A percentile compares a stretch with the other conserved stretches of the same genome.
These are phyloP conservation scores for Cyberlindnera nakhonratchasimensis DNA, from an alignment of 805 yeast genomes.

Conservation along the genomic window DNA sequence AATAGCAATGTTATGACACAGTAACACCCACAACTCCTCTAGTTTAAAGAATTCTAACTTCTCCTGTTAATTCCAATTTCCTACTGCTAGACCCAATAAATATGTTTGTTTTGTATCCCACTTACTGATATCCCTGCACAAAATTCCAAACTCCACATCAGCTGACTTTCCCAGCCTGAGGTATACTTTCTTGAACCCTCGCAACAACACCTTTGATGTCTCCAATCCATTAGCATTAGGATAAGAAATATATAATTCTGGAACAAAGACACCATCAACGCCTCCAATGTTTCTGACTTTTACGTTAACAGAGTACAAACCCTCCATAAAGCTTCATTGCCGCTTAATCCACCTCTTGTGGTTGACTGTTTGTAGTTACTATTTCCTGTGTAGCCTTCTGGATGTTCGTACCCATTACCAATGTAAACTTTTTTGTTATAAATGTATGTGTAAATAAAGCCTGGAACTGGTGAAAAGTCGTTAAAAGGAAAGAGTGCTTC, in stretches of 20 bases:
- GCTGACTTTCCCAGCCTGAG: slow-evolving; percentile 39
- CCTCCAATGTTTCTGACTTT: slow-evolving; percentile 15
- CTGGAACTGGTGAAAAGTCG: slow-evolving; percentile 50
- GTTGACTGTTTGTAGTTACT: slow-evolving; percentile 30
- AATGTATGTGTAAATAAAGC: slow-evolving; percentile 54
- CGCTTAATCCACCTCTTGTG: slow-evolving; percentile 51
- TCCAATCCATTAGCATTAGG: slow-evolving; percentile 32
- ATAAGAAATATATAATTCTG: slow-evolving; percentile 16
- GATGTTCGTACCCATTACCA: slow-evolving; percentile 32
- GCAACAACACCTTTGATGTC: slow-evolving; percentile 49
- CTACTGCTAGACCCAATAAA: slow-evolving; percentile 49
- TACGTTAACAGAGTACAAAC: slow-evolving; percentile 27
- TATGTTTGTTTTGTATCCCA: slow-evolving; percentile 52
- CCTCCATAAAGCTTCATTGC: slow-evolving; percentile 60
- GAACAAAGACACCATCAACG: slow-evolving; percentile 11
- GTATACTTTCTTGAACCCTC: slow-evolving; percentile 56
- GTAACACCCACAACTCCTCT: too few species aligned
- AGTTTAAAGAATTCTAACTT: slow-evolving; percentile 27
- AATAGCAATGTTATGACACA: too few species aligned
- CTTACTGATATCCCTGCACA: slow-evolving; percentile 50
- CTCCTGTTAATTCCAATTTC: slow-evolving; percentile 43
- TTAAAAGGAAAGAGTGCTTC: slow-evolving; percentile 52
- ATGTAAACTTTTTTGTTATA: slow-evolving; percentile 31
- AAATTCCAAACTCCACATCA: slow-evolving; percentile 40
- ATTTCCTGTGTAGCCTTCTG: slow-evolving; percentile 34